Conservation (phyloP, 805 yeast genomes). For the Metschnikowia drakensbergensis region DNA sequence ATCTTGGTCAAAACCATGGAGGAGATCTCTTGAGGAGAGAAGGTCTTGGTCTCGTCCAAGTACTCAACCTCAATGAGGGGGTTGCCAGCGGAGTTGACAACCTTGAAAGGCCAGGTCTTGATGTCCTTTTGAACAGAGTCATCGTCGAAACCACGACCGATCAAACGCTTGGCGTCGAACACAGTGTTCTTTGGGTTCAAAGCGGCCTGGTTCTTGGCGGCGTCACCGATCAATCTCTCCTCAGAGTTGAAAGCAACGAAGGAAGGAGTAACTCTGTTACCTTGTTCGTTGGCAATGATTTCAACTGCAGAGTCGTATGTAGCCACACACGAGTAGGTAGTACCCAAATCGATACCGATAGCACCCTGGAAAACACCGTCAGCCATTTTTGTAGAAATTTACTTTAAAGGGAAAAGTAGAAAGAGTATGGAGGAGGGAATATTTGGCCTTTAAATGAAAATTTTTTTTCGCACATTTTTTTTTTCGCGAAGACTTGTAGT, state of each 20-base stretch:
- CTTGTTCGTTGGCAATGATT: conserved; percentile 50
- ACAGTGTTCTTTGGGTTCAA: conserved; percentile 49
- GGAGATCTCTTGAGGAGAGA: conserved; percentile 48
- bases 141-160: conserved; percentile 60
- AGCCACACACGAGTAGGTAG: conserved; percentile 51
- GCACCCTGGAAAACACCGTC: conserved; percentile 35
- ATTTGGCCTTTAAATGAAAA: conserved; percentile 17
- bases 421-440: conserved; percentile 13
- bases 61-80: conserved; percentile 46
- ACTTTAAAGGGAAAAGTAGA: conserved; percentile 13
- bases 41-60: conserved; percentile 45
- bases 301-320: conserved; percentile 48
- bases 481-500: conserved; percentile 7
- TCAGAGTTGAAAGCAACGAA: conserved; percentile 47
- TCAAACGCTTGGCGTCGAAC: conserved; percentile 49
- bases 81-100: conserved; percentile 43
- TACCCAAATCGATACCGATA: conserved; percentile 53
- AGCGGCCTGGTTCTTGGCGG: conserved; percentile 50
- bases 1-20: conserved; percentile 49
- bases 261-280: conserved; percentile 51
- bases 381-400: conserved; percentile 22
- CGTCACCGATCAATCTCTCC: conserved; percentile 51
- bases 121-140: conserved; percentile 57
- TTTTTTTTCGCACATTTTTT: conserved; percentile 16
- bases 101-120: conserved; percentile 48